Percentiles rank a stretch among this genome's conserved stretches.
These are phyloP conservation scores for Didymella pomorum DNA, from an alignment of 2,329 filamentous ascomycete species.

Conservation along the genomic window DNA sequence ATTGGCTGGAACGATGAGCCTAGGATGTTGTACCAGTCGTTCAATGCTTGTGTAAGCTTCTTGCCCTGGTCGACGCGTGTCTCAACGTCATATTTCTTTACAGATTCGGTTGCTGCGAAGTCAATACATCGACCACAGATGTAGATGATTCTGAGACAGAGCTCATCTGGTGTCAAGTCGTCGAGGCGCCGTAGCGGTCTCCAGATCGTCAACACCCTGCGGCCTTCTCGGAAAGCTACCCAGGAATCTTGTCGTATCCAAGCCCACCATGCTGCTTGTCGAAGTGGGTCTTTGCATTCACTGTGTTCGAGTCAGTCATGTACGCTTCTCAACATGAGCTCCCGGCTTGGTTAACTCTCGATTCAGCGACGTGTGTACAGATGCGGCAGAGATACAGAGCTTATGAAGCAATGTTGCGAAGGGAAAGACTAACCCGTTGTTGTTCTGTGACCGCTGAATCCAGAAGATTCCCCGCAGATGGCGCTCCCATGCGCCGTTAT, in stretches of 20 bases:
- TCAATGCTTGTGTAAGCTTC: conserved; percentile 57
- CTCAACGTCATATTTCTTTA: conserved; percentile 52
- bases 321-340: no score
- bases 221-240: conserved; percentile 67
- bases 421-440: conserved; percentile 53
- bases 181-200: conserved; percentile 59
- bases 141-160: conserved; percentile 63
- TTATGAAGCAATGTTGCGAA: no score
- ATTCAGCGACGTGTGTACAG: background rate
- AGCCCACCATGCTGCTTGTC: conserved; percentile 70
- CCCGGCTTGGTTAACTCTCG: background rate
- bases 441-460: conserved; percentile 69
- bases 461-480: conserved; percentile 72
- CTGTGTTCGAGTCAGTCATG: conserved; percentile 33
- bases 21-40: conserved; percentile 60
- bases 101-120: conserved; percentile 61
- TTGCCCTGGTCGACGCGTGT: conserved; percentile 58
- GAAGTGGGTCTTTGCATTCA: conserved; percentile 61
- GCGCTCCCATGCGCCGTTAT: conserved; percentile 64
- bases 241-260: conserved; percentile 73
- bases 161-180: conserved; percentile 61
- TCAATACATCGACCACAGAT: conserved; percentile 66
- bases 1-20: conserved; percentile 57
- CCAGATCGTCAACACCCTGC: conserved; percentile 67
- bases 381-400: background rate